phyloP scores from a whole-genome alignment of 371 early-diverging fungal genomes.

The Cokeromyces recurvatus region DNA sequence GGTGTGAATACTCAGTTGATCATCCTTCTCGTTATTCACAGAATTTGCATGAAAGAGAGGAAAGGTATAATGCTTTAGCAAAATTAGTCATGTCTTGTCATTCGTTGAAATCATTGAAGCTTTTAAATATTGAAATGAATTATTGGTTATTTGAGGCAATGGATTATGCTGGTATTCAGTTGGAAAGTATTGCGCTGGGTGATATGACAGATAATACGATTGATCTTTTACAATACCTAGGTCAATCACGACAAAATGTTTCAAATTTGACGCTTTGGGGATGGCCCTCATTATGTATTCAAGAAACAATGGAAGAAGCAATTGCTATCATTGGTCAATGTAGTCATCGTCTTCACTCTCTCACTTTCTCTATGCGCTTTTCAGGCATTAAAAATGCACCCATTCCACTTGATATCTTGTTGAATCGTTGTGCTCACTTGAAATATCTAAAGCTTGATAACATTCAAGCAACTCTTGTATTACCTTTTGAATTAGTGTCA shows the following conservation, averaged over 20 bases:
- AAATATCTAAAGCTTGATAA: constrained; percentile 4
- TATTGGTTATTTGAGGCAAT: constrained; percentile 10
- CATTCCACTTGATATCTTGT: constrained; percentile 3
- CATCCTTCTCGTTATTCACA: neutral
- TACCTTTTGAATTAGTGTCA: neutral
- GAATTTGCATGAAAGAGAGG: neutral
- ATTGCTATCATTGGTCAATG: constrained; percentile 4
- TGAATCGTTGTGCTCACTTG: neutral
- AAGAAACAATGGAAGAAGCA: constrained; percentile 9
- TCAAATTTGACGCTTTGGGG: constrained; percentile 16
- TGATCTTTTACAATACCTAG: constrained; percentile 1
- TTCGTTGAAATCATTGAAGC: neutral
- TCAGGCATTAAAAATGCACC: constrained; percentile 14
- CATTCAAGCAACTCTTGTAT: neutral
- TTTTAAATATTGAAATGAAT: constrained; percentile 9
- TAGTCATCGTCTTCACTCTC: constrained; percentile 1
- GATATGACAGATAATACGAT: constrained; percentile 18
- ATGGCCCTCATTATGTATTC: constrained; percentile 18
- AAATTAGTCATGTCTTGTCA: neutral
- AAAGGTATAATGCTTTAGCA: constrained; percentile 6
- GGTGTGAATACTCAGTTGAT: constrained; percentile 10
- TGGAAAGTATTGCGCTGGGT: constrained; percentile 8
- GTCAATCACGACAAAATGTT: constrained; percentile 8
- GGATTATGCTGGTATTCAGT: constrained; percentile 2
- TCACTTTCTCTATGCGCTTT: constrained; percentile 14